phyloP scores from a whole-genome alignment of 768 basidiomycete species.

The Mycena floridula region DNA sequence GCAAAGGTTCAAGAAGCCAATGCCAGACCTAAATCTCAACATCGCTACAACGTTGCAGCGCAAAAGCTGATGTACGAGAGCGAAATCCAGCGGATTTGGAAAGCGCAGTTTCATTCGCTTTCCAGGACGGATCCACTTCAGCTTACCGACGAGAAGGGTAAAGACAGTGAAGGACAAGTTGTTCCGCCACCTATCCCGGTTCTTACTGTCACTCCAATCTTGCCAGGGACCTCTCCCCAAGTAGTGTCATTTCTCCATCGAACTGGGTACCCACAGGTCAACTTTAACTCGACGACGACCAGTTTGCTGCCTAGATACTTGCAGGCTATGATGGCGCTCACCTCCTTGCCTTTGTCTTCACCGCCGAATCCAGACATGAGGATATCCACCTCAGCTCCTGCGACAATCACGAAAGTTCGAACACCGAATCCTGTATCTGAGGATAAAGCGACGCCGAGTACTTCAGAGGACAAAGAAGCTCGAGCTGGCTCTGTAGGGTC shows the following conservation, averaged over 20 bases:
- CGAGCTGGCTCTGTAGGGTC: constrained; percentile 40
- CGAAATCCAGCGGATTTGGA: constrained; percentile 98
- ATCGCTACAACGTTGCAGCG: constrained; percentile 93
- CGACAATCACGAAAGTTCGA: neutral
- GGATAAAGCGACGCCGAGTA: constrained; percentile 17
- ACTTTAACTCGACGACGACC: no score
- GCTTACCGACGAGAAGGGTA: constrained; percentile 59
- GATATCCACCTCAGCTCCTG: neutral
- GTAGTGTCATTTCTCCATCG: neutral
- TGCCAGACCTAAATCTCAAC: constrained; percentile 63
- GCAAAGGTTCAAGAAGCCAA: constrained; percentile 87
- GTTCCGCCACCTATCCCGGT: neutral
- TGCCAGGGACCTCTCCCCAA: neutral
- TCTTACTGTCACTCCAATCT: neutral
- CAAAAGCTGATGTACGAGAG: constrained; percentile 95
- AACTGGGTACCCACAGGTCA: no score
- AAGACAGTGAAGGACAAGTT: constrained; percentile 19
- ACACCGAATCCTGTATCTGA: constrained; percentile 19
- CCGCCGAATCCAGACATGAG: neutral
- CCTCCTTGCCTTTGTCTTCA: neutral
- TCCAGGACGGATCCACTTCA: constrained; percentile 80
- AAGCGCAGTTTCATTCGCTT: constrained; percentile 84
- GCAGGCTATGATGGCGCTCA: no score
- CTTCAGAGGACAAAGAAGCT: constrained; percentile 67
- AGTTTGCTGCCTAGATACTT: no score